phyloP scores from a whole-genome alignment of 2,329 filamentous ascomycete species.

The Arthrobotrys entomopaga region DNA sequence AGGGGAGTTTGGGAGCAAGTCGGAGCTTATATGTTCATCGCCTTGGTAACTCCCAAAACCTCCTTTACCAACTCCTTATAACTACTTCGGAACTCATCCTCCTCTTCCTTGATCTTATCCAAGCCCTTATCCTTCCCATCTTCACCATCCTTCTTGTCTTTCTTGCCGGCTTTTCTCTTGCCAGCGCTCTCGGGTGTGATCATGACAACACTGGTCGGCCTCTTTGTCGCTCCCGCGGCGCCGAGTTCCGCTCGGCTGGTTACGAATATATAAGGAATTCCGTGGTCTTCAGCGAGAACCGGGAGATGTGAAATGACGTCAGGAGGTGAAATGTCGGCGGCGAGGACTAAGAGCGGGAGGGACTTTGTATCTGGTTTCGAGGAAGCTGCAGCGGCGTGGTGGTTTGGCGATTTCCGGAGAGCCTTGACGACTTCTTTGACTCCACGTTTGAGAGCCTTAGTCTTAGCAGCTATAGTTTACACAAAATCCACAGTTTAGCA shows the following conservation, averaged over 20 bases:
- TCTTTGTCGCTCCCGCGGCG: constrained; percentile 91
- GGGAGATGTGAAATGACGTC: constrained; percentile 99
- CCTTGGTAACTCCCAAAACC: constrained; percentile 59
- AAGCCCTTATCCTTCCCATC: constrained; percentile 61
- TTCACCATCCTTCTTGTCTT: constrained; percentile 63
- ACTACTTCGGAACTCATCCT: constrained; percentile 69
- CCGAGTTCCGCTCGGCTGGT: constrained; percentile 91
- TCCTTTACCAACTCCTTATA: constrained; percentile 75
- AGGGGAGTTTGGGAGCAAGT: no score
- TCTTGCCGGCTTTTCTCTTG: constrained; percentile 61
- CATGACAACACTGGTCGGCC: constrained; percentile 97
- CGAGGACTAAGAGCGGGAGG: constrained; percentile 79
- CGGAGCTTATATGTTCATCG: constrained; percentile 27
- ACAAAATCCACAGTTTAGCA: constrained; percentile 20
- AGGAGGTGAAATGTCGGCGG: constrained; percentile 96
- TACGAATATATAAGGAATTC: constrained; percentile 96
- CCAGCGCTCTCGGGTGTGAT: constrained; percentile 69
- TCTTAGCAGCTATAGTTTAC: constrained; percentile 78
- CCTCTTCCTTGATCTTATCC: constrained; percentile 62
- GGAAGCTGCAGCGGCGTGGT: constrained; percentile 72
- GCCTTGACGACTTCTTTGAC: constrained; percentile 99
- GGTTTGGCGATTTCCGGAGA: constrained; percentile 85
- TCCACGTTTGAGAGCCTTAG: constrained; percentile 94
- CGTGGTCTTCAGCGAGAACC: constrained; percentile 97
- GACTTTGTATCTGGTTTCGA: constrained; percentile 69